Evolutionary conservation across 176 grass and related monocot genomes (phyloP).

Genomic region (Chloris gayana): DNA sequence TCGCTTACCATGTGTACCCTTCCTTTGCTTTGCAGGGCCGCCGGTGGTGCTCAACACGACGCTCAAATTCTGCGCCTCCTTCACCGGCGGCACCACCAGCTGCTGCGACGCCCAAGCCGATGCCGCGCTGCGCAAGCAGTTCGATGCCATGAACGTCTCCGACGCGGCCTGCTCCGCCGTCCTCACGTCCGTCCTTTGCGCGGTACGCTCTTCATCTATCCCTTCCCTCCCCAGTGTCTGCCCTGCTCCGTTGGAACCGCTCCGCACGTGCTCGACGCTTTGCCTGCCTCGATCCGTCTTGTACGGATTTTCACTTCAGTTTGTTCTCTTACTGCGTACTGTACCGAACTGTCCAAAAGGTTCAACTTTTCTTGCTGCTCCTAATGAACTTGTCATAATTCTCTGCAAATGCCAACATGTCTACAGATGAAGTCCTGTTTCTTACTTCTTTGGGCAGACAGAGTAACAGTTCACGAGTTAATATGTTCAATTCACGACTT

Average conservation of each 20-base stretch:
- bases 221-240: not conserved
- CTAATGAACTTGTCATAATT: not conserved
- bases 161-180: conserved; percentile 55
- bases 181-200: conserved; percentile 72
- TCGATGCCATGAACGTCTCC: conserved; percentile 60
- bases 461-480: not conserved
- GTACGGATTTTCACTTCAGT: not conserved
- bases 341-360: not conserved
- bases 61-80: conserved; percentile 57
- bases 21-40: conserved; percentile 38
- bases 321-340: not conserved
- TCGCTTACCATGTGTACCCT: not conserved
- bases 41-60: conserved; percentile 54
- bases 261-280: conserved; percentile 28
- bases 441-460: not conserved
- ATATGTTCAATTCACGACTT: not conserved
- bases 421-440: not conserved
- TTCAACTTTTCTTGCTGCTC: not conserved
- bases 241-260: not conserved
- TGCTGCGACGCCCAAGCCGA: conserved; percentile 67
- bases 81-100: conserved; percentile 15
- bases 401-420: not conserved
- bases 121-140: conserved; percentile 47
- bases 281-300: not conserved
- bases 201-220: conserved; percentile 33